Evolutionary conservation across 305 asterid genomes (phyloP).

Genomic region (Fraxinus nigra): DNA sequence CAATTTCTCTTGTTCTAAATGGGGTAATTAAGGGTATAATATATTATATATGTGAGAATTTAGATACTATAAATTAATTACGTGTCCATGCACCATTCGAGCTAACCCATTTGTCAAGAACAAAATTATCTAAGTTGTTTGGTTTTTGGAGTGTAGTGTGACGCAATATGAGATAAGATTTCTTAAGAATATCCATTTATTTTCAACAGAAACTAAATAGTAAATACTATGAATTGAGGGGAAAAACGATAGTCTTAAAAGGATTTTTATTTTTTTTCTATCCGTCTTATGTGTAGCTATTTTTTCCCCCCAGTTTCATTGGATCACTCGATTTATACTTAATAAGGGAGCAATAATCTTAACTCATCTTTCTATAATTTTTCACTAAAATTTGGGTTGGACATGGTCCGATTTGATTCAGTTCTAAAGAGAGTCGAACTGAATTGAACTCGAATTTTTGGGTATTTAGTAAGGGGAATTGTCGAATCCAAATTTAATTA

Average conservation of each 20-base stretch:
- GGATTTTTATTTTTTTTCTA: no score
- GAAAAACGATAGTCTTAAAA: not conserved
- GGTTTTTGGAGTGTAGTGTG: constrained; percentile 15
- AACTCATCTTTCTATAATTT: not conserved
- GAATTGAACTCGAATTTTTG: no score
- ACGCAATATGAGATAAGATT: constrained; percentile 11
- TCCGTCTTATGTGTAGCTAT: not conserved
- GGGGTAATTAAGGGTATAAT: constrained; percentile 17
- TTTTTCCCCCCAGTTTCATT: no score
- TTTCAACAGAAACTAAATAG: not conserved
- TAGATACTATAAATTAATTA: constrained; percentile 15
- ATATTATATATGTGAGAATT: not conserved
- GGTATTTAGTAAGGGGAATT: no score
- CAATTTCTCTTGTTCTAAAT: constrained; percentile 2
- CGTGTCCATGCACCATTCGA: constrained; percentile 33
- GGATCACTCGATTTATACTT: not conserved
- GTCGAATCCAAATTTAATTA: no score
- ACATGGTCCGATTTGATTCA: no score
- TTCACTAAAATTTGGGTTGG: not conserved
- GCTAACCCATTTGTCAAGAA: not conserved
- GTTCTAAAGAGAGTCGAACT: no score
- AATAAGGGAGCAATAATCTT: not conserved
- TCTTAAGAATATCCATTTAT: not conserved
- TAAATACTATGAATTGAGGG: not conserved
- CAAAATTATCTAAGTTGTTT: constrained; percentile 19